These are phyloP conservation scores for Pachyrhizus erosus DNA, from an alignment of 306 rosid genomes.

Conservation along the genomic window DNA sequence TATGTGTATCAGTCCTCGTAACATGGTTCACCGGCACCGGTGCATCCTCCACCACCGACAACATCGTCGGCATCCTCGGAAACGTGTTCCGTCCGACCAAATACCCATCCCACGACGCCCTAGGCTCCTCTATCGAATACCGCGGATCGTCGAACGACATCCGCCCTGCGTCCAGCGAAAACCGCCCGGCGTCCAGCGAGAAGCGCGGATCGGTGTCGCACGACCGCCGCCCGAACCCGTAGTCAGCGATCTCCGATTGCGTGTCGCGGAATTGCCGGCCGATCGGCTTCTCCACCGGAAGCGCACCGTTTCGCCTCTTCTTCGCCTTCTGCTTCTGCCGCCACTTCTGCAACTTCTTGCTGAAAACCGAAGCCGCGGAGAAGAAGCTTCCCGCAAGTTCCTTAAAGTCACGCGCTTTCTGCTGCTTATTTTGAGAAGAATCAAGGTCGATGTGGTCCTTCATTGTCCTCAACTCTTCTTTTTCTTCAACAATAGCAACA, in stretches of 20 bases:
- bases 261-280: slow-evolving; percentile 87
- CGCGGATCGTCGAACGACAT: slow-evolving; percentile 86
- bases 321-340: slow-evolving; percentile 87
- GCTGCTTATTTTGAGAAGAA: slow-evolving; percentile 55
- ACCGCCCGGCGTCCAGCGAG: slow-evolving; percentile 70
- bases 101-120: slow-evolving; percentile 95
- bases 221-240: slow-evolving; percentile 89
- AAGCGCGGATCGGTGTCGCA: slow-evolving; percentile 93
- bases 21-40: slow-evolving; percentile 49
- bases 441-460: slow-evolving; percentile 89
- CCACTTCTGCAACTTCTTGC: slow-evolving; percentile 92
- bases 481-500: slow-evolving; percentile 46
- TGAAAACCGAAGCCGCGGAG: slow-evolving; percentile 93
- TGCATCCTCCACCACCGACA: slow-evolving; percentile 87
- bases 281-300: slow-evolving; percentile 90
- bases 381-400: slow-evolving; percentile 91
- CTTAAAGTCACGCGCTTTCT: slow-evolving; percentile 68
- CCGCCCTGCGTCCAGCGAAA: slow-evolving; percentile 67
- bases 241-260: slow-evolving; percentile 93
- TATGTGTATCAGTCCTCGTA: slow-evolving; percentile 67
- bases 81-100: slow-evolving; percentile 59
- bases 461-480: slow-evolving; percentile 67
- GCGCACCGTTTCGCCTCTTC: slow-evolving; percentile 63
- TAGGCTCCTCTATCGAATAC: slow-evolving; percentile 85
- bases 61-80: slow-evolving; percentile 86